phyloP scores from a whole-genome alignment of 768 basidiomycete genomes.

The Naganishia vaughanmartiniae region DNA sequence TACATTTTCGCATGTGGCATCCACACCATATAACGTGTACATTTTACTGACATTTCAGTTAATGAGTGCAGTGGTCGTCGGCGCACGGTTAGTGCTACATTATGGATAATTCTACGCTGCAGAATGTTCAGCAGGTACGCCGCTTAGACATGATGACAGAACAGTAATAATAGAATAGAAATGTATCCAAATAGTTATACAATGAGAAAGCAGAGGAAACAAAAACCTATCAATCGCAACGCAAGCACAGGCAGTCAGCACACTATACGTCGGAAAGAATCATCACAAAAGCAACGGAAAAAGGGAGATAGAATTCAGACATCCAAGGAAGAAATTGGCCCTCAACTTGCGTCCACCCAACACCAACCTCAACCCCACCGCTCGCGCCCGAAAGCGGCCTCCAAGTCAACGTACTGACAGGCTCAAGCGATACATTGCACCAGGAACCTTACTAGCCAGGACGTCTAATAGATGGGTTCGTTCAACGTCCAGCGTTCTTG shows the following conservation, averaged over 20 bases:
- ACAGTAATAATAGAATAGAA: too few species aligned
- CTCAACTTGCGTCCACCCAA: slow-evolving; percentile 49
- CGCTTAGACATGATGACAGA: too few species aligned
- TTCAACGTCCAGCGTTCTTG: slow-evolving; percentile 18
- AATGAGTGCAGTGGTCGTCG: too few species aligned
- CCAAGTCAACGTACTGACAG: slow-evolving; percentile 7
- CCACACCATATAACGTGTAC: too few species aligned
- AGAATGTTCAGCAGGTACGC: too few species aligned
- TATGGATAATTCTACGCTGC: too few species aligned
- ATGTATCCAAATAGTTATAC: not conserved
- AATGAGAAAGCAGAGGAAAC: not conserved
- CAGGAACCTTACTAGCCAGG: slow-evolving; percentile 16
- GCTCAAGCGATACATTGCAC: slow-evolving; percentile 27
- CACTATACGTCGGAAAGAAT: not conserved
- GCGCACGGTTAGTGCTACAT: too few species aligned
- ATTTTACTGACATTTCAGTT: too few species aligned
- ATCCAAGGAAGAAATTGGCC: slow-evolving; percentile 53
- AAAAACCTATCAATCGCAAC: not conserved
- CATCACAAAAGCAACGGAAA: not conserved
- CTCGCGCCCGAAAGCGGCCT: slow-evolving; percentile 19
- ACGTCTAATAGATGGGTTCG: slow-evolving; percentile 29
- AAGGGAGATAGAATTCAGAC: slow-evolving; percentile 45
- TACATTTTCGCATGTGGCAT: too few species aligned
- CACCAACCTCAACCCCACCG: slow-evolving; percentile 28
- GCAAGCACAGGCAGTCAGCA: slow-evolving; percentile 20